phyloP scores from a whole-genome alignment of 345 rosid genomes.

The Jatropha curcas region DNA sequence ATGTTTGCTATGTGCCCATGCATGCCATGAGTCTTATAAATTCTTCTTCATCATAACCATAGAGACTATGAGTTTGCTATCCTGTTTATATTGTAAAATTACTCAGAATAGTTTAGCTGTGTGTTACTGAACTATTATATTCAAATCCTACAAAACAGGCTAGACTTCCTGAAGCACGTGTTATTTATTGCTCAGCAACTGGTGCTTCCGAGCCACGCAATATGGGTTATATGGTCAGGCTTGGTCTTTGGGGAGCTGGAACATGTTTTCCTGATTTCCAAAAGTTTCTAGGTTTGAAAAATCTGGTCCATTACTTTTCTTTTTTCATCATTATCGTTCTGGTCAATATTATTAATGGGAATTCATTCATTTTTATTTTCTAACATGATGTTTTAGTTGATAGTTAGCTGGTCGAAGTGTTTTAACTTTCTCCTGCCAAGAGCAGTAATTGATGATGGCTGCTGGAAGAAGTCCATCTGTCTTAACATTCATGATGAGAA shows the following conservation, averaged over 20 bases:
- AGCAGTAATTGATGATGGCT: background rate
- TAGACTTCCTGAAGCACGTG: constrained; percentile 92
- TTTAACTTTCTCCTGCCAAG: background rate
- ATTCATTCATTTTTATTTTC: background rate
- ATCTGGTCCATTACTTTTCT: background rate
- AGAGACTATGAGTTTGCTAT: background rate
- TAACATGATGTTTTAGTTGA: background rate
- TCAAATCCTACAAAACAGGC: constrained; percentile 58
- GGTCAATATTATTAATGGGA: background rate
- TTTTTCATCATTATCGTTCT: background rate
- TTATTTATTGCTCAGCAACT: constrained; percentile 97
- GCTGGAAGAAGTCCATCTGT: background rate
- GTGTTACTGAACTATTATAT: constrained; percentile 21
- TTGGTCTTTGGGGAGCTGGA: constrained; percentile 99
- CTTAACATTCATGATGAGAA: background rate
- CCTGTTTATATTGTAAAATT: constrained; percentile 11
- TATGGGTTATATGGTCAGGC: constrained; percentile 99
- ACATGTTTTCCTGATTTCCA: constrained; percentile 78
- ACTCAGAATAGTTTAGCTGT: constrained; percentile 6
- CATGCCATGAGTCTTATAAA: background rate
- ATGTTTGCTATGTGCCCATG: background rate
- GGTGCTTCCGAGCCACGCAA: constrained; percentile 99
- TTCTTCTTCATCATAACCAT: background rate
- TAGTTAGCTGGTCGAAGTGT: too few species aligned
- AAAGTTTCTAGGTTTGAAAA: constrained; percentile 61